Conservation (phyloP, 225 moss, liverwort and hornwort genomes). For the Bryoerythrophyllum caledonicum region DNA sequence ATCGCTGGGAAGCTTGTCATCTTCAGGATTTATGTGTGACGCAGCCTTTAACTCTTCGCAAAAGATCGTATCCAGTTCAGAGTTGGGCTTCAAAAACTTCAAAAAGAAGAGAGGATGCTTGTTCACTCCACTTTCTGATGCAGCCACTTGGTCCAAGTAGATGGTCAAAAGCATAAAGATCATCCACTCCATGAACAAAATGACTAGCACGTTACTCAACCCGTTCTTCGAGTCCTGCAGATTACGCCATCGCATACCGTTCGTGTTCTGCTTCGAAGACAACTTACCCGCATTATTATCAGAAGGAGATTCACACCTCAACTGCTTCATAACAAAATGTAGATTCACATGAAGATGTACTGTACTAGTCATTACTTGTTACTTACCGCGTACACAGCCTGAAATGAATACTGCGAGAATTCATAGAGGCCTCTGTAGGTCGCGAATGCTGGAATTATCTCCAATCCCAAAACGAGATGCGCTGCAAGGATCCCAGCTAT, state of each 20-base stretch:
- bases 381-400: slow-evolving; percentile 49
- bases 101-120: slow-evolving; percentile 92
- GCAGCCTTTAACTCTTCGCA: slow-evolving; percentile 27
- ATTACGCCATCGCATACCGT: slow-evolving; percentile 75
- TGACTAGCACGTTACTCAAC: slow-evolving; percentile 53
- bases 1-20: slow-evolving; percentile 39
- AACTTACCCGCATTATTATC: background rate
- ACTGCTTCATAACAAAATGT: background rate
- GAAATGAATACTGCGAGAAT: slow-evolving; percentile 73
- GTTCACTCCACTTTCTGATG: slow-evolving; percentile 76
- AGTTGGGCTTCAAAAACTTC: slow-evolving; percentile 37
- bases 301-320: background rate
- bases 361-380: background rate
- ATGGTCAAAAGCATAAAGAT: slow-evolving; percentile 58
- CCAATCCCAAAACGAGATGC: slow-evolving; percentile 70
- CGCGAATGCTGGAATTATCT: slow-evolving; percentile 79
- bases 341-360: background rate
- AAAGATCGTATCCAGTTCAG: slow-evolving; percentile 19
- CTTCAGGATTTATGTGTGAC: slow-evolving; percentile 38
- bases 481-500: slow-evolving; percentile 32
- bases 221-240: slow-evolving; percentile 67
- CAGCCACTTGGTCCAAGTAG: slow-evolving; percentile 84
- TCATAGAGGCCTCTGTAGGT: slow-evolving; percentile 84
- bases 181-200: slow-evolving; percentile 78
- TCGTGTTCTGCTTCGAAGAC: slow-evolving; percentile 31